phyloP scores from a whole-genome alignment of 106 monocot species.

The Dendrobium catenatum region DNA sequence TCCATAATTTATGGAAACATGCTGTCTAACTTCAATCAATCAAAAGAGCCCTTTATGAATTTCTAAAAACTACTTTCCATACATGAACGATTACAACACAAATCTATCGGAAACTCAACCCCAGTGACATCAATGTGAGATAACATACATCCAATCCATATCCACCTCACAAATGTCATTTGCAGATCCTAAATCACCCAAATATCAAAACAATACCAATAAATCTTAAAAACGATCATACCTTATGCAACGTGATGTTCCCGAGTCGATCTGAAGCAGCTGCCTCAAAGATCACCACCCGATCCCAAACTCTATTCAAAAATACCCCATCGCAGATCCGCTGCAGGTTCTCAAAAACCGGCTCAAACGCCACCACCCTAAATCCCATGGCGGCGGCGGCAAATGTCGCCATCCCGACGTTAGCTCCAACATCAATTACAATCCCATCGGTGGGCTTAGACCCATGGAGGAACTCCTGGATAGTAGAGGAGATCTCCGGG shows the following conservation, averaged over 20 bases:
- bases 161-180: not conserved
- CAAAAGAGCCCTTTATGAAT: no score
- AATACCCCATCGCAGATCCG: constrained; percentile 86
- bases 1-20: no score
- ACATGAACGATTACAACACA: not conserved
- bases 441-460: constrained; percentile 31
- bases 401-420: constrained; percentile 95
- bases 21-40: no score
- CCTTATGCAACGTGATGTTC: constrained; percentile 95
- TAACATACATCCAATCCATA: not conserved
- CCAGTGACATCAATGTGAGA: not conserved
- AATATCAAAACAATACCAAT: not conserved
- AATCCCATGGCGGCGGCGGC: constrained; percentile 95
- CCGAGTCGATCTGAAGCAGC: constrained; percentile 77
- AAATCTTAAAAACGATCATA: constrained; percentile 10
- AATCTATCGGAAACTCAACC: not conserved
- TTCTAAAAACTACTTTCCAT: no score
- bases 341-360: constrained; percentile 89
- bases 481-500: constrained; percentile 75
- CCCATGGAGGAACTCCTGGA: constrained; percentile 64
- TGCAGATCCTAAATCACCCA: not conserved
- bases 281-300: constrained; percentile 57
- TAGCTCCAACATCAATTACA: constrained; percentile 82
- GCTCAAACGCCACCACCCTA: constrained; percentile 83
- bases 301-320: constrained; percentile 60